These are phyloP conservation scores for Rhododendron mucronatum DNA, from an alignment of 148 eudicot species.

Conservation along the genomic window DNA sequence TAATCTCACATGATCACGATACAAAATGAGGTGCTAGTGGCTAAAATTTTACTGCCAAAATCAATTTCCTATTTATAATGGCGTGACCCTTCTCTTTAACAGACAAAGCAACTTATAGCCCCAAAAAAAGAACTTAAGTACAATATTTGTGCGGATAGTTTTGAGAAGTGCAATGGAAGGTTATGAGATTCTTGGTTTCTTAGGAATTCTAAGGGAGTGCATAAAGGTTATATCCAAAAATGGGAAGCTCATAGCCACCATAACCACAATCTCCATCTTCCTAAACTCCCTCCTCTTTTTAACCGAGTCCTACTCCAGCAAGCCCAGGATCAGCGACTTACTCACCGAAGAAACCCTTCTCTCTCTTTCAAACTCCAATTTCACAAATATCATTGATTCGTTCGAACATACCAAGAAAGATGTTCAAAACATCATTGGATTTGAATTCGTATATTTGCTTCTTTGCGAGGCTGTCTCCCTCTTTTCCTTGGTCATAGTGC, in stretches of 20 bases:
- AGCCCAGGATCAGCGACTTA: not conserved
- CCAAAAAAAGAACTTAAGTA: not conserved
- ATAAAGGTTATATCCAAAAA: constrained; percentile 17
- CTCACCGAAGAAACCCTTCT: not conserved
- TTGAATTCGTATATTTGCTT: not conserved
- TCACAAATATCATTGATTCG: not conserved
- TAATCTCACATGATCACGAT: too few relatives aligned
- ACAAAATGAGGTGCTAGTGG: too few relatives aligned
- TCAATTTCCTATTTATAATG: not conserved
- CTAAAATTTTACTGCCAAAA: too few relatives aligned
- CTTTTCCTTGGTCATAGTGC: not conserved
- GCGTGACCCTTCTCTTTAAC: not conserved
- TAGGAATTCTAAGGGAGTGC: constrained; percentile 19
- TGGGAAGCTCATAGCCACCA: constrained; percentile 17
- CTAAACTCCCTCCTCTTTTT: not conserved
- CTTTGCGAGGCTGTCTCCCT: not conserved
- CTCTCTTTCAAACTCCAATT: not conserved
- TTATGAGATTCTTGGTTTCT: not conserved
- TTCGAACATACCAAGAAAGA: not conserved
- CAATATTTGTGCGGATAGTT: not conserved
- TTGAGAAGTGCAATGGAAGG: not conserved
- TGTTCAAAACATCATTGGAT: not conserved
- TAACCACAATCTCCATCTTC: constrained; percentile 4
- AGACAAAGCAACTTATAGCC: not conserved
- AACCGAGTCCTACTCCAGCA: not conserved